Percentiles rank a stretch among this genome's conserved stretches.
Evolutionary conservation across 164 flowering plant species (phyloP).

Genomic region (Vitis cinerea): DNA sequence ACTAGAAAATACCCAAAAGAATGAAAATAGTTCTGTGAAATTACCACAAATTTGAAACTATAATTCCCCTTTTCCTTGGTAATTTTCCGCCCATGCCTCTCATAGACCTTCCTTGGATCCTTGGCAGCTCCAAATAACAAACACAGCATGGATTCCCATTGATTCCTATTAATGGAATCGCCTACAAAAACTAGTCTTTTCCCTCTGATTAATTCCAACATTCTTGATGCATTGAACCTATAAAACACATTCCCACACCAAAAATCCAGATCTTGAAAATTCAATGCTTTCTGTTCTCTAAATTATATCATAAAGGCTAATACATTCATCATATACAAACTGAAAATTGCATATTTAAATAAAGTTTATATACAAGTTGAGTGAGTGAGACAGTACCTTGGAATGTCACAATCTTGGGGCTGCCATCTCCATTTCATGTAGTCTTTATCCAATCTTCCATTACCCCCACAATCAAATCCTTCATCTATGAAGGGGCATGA

Average conservation of each 20-base stretch:
- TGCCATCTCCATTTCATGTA: slow-evolving; percentile 97
- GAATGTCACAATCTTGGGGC: slow-evolving; percentile 74
- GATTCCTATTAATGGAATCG: slow-evolving; percentile 94
- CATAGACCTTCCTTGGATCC: slow-evolving; percentile 81
- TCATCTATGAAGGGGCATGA: slow-evolving; percentile 89
- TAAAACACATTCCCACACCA: slow-evolving; percentile 2
- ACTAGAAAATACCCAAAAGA: slow-evolving; percentile 1
- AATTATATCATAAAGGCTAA: neutral
- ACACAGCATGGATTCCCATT: slow-evolving; percentile 99
- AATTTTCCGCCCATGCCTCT: slow-evolving; percentile 74
- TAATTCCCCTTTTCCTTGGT: slow-evolving; percentile 82
- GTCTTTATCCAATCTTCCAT: slow-evolving; percentile 75
- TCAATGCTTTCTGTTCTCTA: neutral
- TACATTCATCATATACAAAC: neutral
- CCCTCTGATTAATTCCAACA: slow-evolving; percentile 85
- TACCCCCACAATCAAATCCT: slow-evolving; percentile 73
- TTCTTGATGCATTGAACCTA: slow-evolving; percentile 78
- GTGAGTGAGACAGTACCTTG: slow-evolving; percentile 47
- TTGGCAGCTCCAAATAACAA: slow-evolving; percentile 66
- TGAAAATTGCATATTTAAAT: neutral
- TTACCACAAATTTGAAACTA: slow-evolving; percentile 88
- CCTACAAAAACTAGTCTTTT: slow-evolving; percentile 93
- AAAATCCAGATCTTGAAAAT: neutral
- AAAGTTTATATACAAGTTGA: neutral
- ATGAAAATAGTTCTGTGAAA: neutral